Base-by-base conservation (phyloP, 352 stramenopile genomes). In the Phytophthora nicotianae region DNA sequence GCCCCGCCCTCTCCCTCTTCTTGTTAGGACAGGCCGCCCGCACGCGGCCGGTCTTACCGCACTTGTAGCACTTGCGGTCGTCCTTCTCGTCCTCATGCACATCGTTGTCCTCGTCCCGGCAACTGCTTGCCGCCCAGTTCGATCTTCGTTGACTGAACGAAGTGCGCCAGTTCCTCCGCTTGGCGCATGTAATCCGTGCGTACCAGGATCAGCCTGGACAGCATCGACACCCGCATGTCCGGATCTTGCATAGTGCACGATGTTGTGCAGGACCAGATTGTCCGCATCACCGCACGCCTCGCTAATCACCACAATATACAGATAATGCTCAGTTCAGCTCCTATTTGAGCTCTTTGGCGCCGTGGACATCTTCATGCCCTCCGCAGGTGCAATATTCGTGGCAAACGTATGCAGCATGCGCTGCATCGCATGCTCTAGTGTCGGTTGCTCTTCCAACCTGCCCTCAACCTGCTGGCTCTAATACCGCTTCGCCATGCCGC, bases 341-440 rank as follows among this genome's bases (percentile, higher is more conserved):
- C 51, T 17, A 20, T 62, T 74, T 0, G 40, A 2, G 48, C 27
- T 41, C 29, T 63, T 70, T 1, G 6, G 16, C 0, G 23, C 35
- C 0, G 65, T 74, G 27, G 70, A 74, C 3, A 66, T 27, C 24
- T 58, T 58, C 52, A 65, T 70, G 4, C 27, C 32, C 11, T 69
- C 49, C 26, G 38, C 26, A 9, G 60, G 29, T 0, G 53, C 66
- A 14, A 66, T 70, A 16, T 48, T 69, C 0, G 52, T 65, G 11
- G n/a, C 17, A 17, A 65, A 69, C 1, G 52, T 57, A 9, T 70
- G 40, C 7, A 65, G 26, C 29, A 65, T 0, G 0, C 48, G 29
- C 21, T 60, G 33, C 58, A 69, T 73, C 3, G 16, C 23, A 33
- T 68, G 38, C 3, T 65, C 24, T 7, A 68, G 27, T 1, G 58